phyloP scores from a whole-genome alignment of 2,329 filamentous ascomycete species.

The Pyrenochaeta sp. region DNA sequence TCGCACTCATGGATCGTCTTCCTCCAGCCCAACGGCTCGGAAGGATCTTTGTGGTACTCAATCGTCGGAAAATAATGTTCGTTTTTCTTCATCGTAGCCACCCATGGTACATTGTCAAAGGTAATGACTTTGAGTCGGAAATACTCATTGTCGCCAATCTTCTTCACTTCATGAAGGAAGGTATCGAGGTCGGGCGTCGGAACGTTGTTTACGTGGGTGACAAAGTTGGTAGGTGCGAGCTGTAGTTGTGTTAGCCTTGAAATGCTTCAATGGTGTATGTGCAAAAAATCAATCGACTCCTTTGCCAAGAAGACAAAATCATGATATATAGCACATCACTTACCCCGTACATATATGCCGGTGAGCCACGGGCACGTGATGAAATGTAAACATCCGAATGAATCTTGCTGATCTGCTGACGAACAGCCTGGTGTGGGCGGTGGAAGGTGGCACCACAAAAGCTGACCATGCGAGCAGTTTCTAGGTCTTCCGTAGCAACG shows the following conservation, averaged over 20 bases:
- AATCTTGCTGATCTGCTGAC: conserved; percentile 95
- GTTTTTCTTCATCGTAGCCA: conserved; percentile 99
- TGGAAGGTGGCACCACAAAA: conserved; percentile 97
- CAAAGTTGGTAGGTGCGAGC: conserved; percentile 96
- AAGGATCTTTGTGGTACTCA: conserved; percentile 68
- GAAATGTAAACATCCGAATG: conserved; percentile 97
- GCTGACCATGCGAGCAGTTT: conserved; percentile 89
- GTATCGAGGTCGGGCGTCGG: conserved; percentile 81
- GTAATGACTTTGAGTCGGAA: conserved; percentile 98
- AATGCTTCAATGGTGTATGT: too few relatives aligned
- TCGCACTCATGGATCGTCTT: conserved; percentile 64
- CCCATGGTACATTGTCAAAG: conserved; percentile 98
- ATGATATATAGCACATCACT: conserved; percentile 53
- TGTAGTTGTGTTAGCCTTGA: conserved; percentile 57
- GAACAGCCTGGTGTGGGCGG: conserved; percentile 91
- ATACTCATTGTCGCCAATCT: conserved; percentile 96
- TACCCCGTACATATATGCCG: conserved; percentile 46
- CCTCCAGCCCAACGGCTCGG: conserved; percentile 64
- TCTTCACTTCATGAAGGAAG: conserved; percentile 82
- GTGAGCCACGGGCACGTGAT: conserved; percentile 63
- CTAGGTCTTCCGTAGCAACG: conserved; percentile 86
- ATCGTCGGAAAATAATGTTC: conserved; percentile 88
- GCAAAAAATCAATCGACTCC: neutral
- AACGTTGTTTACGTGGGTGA: conserved; percentile 92
- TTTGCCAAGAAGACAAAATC: conserved; percentile 55